Percentiles rank a stretch among this genome's conserved stretches.
Evolutionary conservation across 305 asterid species (phyloP).

Genomic region (Fraxinus latifolia): DNA sequence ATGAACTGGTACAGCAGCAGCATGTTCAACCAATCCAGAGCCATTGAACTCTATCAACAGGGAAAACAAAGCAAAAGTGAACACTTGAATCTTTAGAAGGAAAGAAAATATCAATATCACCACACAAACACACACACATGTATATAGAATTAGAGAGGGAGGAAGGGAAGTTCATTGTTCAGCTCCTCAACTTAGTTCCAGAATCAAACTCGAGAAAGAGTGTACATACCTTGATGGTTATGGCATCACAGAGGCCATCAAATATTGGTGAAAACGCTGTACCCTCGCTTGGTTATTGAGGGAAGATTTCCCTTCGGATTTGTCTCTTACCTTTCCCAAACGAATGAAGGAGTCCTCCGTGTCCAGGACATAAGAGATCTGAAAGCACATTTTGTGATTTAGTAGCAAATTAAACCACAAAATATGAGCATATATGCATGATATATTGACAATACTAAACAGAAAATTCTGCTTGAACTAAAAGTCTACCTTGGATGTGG

Average conservation of each 20-base stretch:
- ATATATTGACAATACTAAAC: not conserved
- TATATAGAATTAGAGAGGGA: not conserved
- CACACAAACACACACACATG: not conserved
- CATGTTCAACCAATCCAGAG: not conserved
- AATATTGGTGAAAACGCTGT: conserved; percentile 32
- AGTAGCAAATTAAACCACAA: not conserved
- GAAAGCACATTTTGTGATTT: conserved; percentile 15
- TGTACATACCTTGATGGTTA: conserved; percentile 9
- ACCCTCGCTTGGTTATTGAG: conserved; percentile 25
- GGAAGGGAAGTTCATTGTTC: not conserved
- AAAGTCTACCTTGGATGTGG: conserved; percentile 77
- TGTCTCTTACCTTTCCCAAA: conserved; percentile 26
- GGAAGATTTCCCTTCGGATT: conserved; percentile 21
- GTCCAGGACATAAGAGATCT: conserved; percentile 48
- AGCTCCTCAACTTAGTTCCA: not conserved
- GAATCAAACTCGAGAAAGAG: not conserved
- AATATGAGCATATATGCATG: not conserved
- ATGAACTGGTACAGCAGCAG: conserved; percentile 21
- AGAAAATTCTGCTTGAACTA: not conserved
- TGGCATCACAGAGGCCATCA: conserved; percentile 27
- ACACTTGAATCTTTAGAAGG: not conserved
- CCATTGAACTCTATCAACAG: conserved; percentile 18
- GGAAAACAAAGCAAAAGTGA: not conserved
- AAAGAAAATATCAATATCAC: not conserved
- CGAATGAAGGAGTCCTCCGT: conserved; percentile 50